Evolutionary conservation across 805 yeast species (phyloP).

Genomic region (Nakazawaea anatomiae): DNA sequence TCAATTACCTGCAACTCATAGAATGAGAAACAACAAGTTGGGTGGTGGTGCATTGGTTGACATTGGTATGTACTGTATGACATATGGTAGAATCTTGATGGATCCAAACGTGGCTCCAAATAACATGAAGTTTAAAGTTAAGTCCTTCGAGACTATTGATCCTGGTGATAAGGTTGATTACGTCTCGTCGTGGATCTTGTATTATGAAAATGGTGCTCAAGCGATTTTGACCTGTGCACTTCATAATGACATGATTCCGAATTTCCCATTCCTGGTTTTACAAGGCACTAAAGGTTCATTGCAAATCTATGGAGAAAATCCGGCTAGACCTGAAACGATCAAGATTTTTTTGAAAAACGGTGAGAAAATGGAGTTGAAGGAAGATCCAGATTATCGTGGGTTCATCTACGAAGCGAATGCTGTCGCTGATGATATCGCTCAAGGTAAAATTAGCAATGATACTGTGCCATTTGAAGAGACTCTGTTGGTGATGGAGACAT

Average conservation of each 20-base stretch:
- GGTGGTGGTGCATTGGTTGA: conserved; percentile 57
- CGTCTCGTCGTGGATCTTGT: conserved; percentile 29
- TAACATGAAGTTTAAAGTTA: conserved; percentile 17
- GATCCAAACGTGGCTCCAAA: conserved; percentile 27
- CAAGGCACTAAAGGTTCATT: conserved; percentile 17
- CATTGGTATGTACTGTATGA: conserved; percentile 46
- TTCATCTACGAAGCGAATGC: conserved; percentile 54
- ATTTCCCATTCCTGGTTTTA: conserved; percentile 12
- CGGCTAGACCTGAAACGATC: conserved; percentile 21
- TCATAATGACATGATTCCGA: background rate
- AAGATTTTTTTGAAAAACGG: conserved; percentile 26
- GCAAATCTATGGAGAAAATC: conserved; percentile 13
- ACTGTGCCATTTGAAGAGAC: conserved; percentile 37
- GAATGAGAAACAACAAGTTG: conserved; percentile 37
- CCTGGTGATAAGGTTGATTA: conserved; percentile 36
- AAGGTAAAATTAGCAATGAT: conserved; percentile 31
- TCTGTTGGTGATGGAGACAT: conserved; percentile 36
- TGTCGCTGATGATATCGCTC: conserved; percentile 37
- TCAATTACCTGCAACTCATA: conserved; percentile 23
- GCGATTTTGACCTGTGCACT: conserved; percentile 29
- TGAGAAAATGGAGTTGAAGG: conserved; percentile 23
- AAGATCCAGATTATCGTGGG: conserved; percentile 36
- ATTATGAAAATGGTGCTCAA: conserved; percentile 32
- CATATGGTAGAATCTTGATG: conserved; percentile 36
- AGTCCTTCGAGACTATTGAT: conserved; percentile 28